These are phyloP conservation scores for Backusella tarrabulga DNA, from an alignment of 192 early-diverging fungal genomes.

Conservation along the genomic window DNA sequence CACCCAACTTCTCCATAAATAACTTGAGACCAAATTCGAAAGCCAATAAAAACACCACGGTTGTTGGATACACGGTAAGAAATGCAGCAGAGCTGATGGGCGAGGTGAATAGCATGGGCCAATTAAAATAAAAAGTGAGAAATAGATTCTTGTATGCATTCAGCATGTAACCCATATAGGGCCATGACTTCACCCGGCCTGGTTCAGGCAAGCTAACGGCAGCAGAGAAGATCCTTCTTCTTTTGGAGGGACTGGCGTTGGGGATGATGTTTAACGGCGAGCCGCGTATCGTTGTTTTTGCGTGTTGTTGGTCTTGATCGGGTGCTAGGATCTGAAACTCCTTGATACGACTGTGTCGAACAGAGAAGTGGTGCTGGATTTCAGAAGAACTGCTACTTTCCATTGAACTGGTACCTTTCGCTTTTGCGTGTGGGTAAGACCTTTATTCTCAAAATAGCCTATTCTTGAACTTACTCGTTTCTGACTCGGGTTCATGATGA, in stretches of 20 bases:
- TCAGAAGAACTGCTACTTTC: background rate
- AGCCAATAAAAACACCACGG: constrained; percentile 11
- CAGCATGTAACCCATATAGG: constrained; percentile 12
- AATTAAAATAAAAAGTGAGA: constrained; percentile 35
- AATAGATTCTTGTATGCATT: constrained; percentile 18
- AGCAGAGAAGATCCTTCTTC: background rate
- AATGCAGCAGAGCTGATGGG: constrained; percentile 27
- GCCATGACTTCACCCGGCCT: background rate
- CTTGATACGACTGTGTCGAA: background rate
- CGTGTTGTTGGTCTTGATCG: background rate
- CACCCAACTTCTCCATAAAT: constrained; percentile 27
- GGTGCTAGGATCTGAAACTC: background rate
- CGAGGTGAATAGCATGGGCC: constrained; percentile 19
- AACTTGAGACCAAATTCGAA: constrained; percentile 23
- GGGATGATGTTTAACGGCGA: background rate
- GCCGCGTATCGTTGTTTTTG: background rate
- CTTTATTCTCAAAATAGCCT: background rate
- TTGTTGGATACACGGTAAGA: constrained; percentile 26
- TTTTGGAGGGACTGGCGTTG: background rate
- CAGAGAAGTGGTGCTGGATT: background rate
- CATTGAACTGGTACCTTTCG: background rate
- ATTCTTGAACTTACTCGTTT: background rate
- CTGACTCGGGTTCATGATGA: background rate
- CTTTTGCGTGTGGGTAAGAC: background rate
- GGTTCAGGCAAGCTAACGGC: background rate